These are phyloP conservation scores for Malassezia pachydermatis DNA, from an alignment of 1,284 basidiomycete genomes.

Conservation along the genomic window DNA sequence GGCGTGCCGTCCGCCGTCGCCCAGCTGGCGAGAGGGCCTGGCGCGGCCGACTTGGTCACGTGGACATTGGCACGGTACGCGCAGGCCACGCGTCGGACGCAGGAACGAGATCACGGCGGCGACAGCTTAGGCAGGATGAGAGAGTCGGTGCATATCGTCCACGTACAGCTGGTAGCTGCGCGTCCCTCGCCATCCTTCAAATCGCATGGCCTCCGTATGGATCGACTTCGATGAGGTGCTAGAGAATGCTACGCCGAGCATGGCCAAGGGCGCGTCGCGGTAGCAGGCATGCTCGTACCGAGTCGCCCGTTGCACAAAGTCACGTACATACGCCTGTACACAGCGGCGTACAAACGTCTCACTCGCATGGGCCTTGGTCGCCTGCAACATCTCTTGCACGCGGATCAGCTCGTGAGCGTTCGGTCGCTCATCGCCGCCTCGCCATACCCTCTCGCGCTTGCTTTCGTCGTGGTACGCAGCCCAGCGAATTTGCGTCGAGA, in stretches of 20 bases:
- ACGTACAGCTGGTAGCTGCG: slow-evolving; percentile 3
- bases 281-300: slow-evolving; percentile 66
- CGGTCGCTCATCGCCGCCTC: slow-evolving; percentile 22
- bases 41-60: no score
- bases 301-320: slow-evolving; percentile 66
- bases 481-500: slow-evolving; percentile 11
- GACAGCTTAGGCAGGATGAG: no score
- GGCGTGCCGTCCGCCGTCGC: no score
- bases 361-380: slow-evolving; percentile 65
- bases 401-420: slow-evolving; percentile 66
- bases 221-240: no score
- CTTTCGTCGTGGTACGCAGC: no score
- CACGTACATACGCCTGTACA: slow-evolving; percentile 64
- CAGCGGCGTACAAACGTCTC: slow-evolving; percentile 67
- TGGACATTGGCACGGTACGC: no score
- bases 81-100: no score
- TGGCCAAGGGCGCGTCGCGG: slow-evolving; percentile 61
- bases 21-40: no score
- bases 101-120: no score
- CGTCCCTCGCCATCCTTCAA: slow-evolving; percentile 7
- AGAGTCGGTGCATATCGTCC: neutral
- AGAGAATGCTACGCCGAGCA: slow-evolving; percentile 51
- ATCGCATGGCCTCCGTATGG: slow-evolving; percentile 9
- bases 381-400: slow-evolving; percentile 75
- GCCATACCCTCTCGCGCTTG: slow-evolving; percentile 2